Evolutionary conservation across 2,329 filamentous ascomycete species (phyloP), one percentile per base, ranked within the genome.

Genomic region (Monosporascus sp.): DNA sequence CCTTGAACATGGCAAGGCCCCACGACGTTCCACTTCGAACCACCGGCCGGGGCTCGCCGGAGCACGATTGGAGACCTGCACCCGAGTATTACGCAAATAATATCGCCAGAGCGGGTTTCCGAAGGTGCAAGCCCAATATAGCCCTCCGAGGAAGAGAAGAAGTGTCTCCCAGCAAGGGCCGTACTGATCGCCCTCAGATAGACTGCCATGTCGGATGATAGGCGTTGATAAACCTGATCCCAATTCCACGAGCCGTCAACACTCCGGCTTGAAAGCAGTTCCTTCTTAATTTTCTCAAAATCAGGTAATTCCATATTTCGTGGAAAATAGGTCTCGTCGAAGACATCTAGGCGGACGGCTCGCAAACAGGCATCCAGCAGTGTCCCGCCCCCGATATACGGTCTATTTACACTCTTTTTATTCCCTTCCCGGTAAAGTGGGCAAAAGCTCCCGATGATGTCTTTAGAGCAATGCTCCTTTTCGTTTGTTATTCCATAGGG

Each of bases 151-250:
- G 43, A 26, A 16, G 7, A 26, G 43, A 46, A 46, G 22, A 26
- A 3, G 8, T 3, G 5, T 27, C 43, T 46, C 2, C 43, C 43
- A 17, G n/a, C 8, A 24, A n/a, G 9, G 1, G 0, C 1, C 7
- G 2, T 1, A 2, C 2, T 31, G 5, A 27, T 16, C 5, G 1
- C 0, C 2, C 3, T 1, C 14, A 14, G 4, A 46, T 31, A 46
- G 2, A 2, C 2, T 14, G 16, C 24, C 11, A 16, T 17, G 5
- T 4, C 20, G 17, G 11, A 3, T 8, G 24, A 46, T 17, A 5
- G 14, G 41, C 3, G 5, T 46, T 1, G 43, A 27, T 22, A 46
- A 5, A 14, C 24, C 3, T 31, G 22, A 46, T 27, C 43, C 43
- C 43, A 27, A 19, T 46, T 14, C 43, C 43, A 46, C 11, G 43